Evolutionary conservation across 805 yeast species (phyloP).

Genomic region (Isabelozyma heimii): DNA sequence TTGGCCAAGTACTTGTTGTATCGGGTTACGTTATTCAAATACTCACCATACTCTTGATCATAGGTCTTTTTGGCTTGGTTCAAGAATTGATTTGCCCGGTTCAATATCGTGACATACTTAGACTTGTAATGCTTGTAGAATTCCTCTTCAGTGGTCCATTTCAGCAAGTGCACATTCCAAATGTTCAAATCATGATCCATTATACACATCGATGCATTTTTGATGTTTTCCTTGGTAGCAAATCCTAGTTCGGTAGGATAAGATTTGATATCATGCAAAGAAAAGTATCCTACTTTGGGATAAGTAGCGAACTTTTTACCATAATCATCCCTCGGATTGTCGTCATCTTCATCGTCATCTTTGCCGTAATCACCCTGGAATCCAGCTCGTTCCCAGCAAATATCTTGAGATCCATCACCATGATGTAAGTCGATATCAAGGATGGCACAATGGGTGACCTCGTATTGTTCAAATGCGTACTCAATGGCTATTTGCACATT

Average conservation of each 20-base stretch:
- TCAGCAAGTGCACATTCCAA: slow-evolving; percentile 81
- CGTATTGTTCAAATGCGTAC: slow-evolving; percentile 62
- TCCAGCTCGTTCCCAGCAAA: slow-evolving; percentile 78
- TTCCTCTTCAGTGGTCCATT: slow-evolving; percentile 61
- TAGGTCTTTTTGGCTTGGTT: slow-evolving; percentile 45
- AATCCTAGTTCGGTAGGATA: slow-evolving; percentile 80
- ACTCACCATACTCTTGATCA: slow-evolving; percentile 31
- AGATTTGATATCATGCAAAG: slow-evolving; percentile 81
- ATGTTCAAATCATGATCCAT: slow-evolving; percentile 74
- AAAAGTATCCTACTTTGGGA: slow-evolving; percentile 77
- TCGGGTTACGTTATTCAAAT: slow-evolving; percentile 20
- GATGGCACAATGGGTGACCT: slow-evolving; percentile 76
- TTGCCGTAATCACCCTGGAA: slow-evolving; percentile 47
- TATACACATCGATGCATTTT: slow-evolving; percentile 76
- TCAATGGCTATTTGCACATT: slow-evolving; percentile 81
- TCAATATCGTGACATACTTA: slow-evolving; percentile 58
- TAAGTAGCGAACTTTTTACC: slow-evolving; percentile 42
- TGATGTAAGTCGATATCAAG: slow-evolving; percentile 84
- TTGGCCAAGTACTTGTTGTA: slow-evolving; percentile 30
- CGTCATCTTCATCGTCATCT: slow-evolving; percentile 36
- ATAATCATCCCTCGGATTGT: slow-evolving; percentile 45
- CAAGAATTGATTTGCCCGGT: slow-evolving; percentile 66
- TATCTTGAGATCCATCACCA: slow-evolving; percentile 88
- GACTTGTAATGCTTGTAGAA: slow-evolving; percentile 60
- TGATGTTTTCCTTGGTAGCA: slow-evolving; percentile 68